Evolutionary conservation across 208 protist genomes (phyloP), one percentile per base, ranked within the genome.

Genomic region (Trichomonas vaginalis): DNA sequence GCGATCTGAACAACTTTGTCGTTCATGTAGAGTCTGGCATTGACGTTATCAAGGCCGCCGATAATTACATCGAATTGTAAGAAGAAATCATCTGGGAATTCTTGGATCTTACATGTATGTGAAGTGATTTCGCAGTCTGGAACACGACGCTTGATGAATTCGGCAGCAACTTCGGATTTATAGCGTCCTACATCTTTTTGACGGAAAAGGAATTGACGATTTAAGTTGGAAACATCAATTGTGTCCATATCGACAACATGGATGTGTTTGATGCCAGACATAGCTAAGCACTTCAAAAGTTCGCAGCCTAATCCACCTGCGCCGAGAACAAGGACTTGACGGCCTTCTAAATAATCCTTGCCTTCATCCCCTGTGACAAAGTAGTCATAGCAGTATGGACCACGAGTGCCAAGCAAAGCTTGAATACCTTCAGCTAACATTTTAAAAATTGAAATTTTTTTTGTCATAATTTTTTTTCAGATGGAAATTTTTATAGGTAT

Each of bases 21-120:
- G 96, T 99, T 99, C 12, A 99, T 98, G 98, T 98, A 99, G 17
- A 98, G 96, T 62, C 99, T 97, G 37, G 99, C 99, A 8, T 96
- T 39, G 15, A 96, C 39, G 42, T 96, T 56, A 51, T 96, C 95
- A 12, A 96, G 39, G 12, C 96, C 96, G 21, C 95, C 96, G 27
- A 96, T 97, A 42, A 96, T 46, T 45, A 96, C 15, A 92, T 88
- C 42, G 32, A 97, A 96, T 46, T 96, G 3, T 40, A 32, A 14
- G 46, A 96, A 97, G 21, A 70, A 96, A 21, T 90, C 70, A 47
- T 79, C 37, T 17, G 27, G 32, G 2, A 96, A 47, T 79, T 96
- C 96, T 70, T 96, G 82, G 23, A 96, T 95, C 95, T 97, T 96
- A 51, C 96, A 87, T 39, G 32, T 47, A 95, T 96, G 95, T 46